phyloP scores from a whole-genome alignment of 169 alveolate genomes.

The Eimeria praecox region DNA sequence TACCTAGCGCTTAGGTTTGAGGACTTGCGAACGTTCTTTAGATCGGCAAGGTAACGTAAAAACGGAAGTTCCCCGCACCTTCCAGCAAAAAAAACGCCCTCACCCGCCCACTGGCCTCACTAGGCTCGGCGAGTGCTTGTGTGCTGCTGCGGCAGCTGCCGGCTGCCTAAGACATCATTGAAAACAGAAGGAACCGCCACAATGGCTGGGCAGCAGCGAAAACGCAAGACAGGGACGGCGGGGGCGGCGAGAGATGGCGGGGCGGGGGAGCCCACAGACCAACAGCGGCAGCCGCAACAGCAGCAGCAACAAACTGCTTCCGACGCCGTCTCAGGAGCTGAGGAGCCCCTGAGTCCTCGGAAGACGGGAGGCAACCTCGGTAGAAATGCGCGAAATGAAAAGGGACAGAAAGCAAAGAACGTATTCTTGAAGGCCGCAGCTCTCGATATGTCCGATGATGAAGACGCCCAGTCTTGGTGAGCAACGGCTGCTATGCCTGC shows the following conservation, averaged over 20 bases:
- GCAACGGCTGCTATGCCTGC: neutral
- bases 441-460: neutral
- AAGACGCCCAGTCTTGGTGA: slow-evolving; percentile 4
- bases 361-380: slow-evolving; percentile 18
- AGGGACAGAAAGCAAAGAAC: neutral
- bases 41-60: neutral
- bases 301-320: slow-evolving; percentile 10
- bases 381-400: neutral
- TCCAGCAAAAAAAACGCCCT: neutral
- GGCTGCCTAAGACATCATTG: neutral
- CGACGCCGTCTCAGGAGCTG: neutral
- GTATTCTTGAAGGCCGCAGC: slow-evolving; percentile 37
- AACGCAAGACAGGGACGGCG: slow-evolving; percentile 6
- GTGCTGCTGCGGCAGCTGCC: slow-evolving; percentile 21
- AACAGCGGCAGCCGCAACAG: neutral
- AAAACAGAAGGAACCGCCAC: neutral
- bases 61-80: neutral
- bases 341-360: neutral
- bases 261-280: neutral
- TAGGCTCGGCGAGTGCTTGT: neutral
- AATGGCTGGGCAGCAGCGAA: slow-evolving; percentile 54
- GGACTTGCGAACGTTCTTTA: neutral
- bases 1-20: neutral
- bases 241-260: slow-evolving; percentile 1
- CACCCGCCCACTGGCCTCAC: neutral